Percentiles rank a stretch among this genome's conserved stretches.
Evolutionary conservation across 2,329 filamentous ascomycete genomes (phyloP).

Genomic region (Aspergillus japonicus): DNA sequence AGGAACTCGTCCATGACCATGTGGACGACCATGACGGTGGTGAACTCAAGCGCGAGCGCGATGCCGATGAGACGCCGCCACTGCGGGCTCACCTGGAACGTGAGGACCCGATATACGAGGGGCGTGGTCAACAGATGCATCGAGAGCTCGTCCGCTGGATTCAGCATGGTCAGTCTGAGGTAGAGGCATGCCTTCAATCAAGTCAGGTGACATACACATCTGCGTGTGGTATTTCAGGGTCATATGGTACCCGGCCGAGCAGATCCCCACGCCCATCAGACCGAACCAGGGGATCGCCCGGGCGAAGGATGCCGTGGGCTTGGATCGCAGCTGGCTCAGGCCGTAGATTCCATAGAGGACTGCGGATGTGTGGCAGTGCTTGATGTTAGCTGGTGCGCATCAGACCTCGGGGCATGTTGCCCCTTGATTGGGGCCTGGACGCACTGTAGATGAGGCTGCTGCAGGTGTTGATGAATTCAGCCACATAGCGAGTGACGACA

Average conservation of each 20-base stretch:
- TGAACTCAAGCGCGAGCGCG: conserved; percentile 22
- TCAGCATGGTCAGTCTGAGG: background rate
- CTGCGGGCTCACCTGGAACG: conserved; percentile 29
- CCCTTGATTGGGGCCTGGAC: background rate
- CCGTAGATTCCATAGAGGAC: conserved; percentile 44
- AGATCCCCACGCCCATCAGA: conserved; percentile 36
- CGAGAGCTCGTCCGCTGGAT: conserved; percentile 40
- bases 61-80: conserved; percentile 25
- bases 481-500: conserved; percentile 44
- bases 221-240: conserved; percentile 35
- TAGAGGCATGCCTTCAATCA: background rate
- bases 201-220: conserved; percentile 26
- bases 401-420: background rate
- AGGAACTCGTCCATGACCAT: conserved; percentile 48
- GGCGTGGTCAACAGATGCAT: conserved; percentile 48
- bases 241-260: conserved; percentile 32
- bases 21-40: conserved; percentile 42
- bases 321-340: conserved; percentile 26
- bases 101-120: conserved; percentile 43
- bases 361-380: conserved; percentile 13
- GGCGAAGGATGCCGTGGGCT: conserved; percentile 19
- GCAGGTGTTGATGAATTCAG: conserved; percentile 48
- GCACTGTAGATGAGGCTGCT: conserved; percentile 42
- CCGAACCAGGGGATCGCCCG: conserved; percentile 41
- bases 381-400: background rate